phyloP scores from a whole-genome alignment of 495 filamentous ascomycete species.

The Extremus antarcticus region DNA sequence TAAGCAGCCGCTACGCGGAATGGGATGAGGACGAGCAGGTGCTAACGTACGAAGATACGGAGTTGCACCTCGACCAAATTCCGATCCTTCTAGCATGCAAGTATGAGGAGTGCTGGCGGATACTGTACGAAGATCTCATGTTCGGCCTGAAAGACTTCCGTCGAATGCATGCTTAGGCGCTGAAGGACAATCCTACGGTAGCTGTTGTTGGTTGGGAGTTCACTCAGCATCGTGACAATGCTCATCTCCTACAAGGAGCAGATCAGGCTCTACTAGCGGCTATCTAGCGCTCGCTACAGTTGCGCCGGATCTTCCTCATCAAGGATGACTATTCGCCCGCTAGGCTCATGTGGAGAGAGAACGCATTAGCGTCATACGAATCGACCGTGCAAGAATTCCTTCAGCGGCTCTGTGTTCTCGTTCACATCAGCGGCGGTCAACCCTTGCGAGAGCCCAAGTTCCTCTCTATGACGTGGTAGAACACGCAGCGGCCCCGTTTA shows the following conservation, averaged over 20 bases:
- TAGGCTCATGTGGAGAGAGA: background rate
- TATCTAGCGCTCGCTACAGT: background rate
- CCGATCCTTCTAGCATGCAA: background rate
- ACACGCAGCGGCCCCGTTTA: background rate
- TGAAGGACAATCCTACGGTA: background rate
- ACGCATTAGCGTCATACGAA: background rate
- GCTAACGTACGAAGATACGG: conserved; percentile 1
- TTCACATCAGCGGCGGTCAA: background rate
- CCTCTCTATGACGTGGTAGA: background rate
- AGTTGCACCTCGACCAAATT: conserved; percentile 2
- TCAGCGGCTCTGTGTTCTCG: background rate
- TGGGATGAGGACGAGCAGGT: conserved; percentile 6
- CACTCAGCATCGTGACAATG: conserved; percentile 4
- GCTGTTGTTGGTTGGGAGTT: background rate
- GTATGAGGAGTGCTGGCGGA: conserved; percentile 1
- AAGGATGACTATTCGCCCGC: background rate
- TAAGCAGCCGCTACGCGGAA: background rate
- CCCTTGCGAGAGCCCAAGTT: background rate
- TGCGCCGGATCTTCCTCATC: background rate
- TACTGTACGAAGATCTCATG: conserved; percentile 2
- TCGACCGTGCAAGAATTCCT: conserved; percentile 5
- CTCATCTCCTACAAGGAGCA: background rate
- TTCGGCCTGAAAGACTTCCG: background rate
- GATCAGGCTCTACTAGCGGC: too few relatives aligned
- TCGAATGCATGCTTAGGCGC: background rate